A percentile compares a stretch with the other conserved stretches of the same genome.
Conservation (phyloP, 176 grass and related monocot species). For the Thinopyrum elongatum region DNA sequence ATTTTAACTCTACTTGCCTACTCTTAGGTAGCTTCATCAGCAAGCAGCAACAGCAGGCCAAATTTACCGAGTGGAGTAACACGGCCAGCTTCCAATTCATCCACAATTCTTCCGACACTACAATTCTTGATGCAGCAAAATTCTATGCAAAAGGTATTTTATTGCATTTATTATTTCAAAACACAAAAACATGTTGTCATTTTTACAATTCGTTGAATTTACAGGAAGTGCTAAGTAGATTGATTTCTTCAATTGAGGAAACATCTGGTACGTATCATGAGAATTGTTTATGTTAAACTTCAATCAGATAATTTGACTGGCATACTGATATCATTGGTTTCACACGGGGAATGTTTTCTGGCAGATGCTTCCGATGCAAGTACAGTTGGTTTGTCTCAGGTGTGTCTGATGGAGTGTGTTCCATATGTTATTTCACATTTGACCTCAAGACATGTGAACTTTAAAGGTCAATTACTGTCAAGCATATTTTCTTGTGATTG, state of each 20-base stretch:
- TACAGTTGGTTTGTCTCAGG: constrained; percentile 53
- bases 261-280: constrained; percentile 52
- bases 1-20: constrained; percentile 24
- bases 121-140: constrained; percentile 96
- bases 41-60: constrained; percentile 35
- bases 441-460: not conserved
- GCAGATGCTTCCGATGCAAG: constrained; percentile 51
- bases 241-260: constrained; percentile 83
- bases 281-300: constrained; percentile 21
- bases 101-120: constrained; percentile 60
- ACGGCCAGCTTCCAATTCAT: constrained; percentile 20
- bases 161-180: not conserved
- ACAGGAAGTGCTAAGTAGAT: constrained; percentile 82
- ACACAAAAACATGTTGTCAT: not conserved
- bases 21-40: constrained; percentile 52
- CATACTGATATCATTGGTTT: constrained; percentile 46
- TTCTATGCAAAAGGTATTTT: constrained; percentile 75
- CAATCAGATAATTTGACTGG: not conserved
- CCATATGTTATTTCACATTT: constrained; percentile 3
- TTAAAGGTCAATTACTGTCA: not conserved
- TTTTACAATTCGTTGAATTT: constrained; percentile 33
- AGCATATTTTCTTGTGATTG: not conserved
- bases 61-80: constrained; percentile 39
- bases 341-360: constrained; percentile 13
- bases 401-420: constrained; percentile 27